Evolutionary conservation across 108 stramenopile genomes (phyloP).

Genomic region (Cyclotella atomus): DNA sequence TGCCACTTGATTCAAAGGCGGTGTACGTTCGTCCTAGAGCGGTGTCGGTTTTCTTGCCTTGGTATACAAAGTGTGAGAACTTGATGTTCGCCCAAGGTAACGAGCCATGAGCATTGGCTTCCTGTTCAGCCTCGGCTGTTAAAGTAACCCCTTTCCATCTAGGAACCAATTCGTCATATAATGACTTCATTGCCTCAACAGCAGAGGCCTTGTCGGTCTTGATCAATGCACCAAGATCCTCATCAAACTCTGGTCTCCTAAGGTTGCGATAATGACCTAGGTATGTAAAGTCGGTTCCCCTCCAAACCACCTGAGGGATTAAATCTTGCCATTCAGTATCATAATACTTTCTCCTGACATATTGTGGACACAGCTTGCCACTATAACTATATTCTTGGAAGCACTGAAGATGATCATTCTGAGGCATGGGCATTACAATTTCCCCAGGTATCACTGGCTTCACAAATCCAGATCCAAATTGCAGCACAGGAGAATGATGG

Average conservation of each 20-base stretch:
- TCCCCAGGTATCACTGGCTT: conserved; percentile 23
- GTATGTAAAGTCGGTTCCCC: conserved; percentile 48
- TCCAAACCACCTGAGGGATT: conserved; percentile 52
- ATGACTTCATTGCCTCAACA: conserved; percentile 22
- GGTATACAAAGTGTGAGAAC: conserved; percentile 54
- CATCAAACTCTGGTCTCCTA: conserved; percentile 23
- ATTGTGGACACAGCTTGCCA: background rate
- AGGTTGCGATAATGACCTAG: conserved; percentile 21
- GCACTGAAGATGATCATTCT: conserved; percentile 32
- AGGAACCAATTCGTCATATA: conserved; percentile 27
- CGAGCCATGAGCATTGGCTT: background rate
- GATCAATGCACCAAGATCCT: conserved; percentile 23
- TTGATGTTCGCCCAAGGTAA: conserved; percentile 57
- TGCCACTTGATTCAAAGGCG: conserved; percentile 21
- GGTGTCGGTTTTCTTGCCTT: conserved; percentile 30
- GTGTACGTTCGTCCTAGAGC: conserved; percentile 1
- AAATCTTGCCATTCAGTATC: conserved; percentile 23
- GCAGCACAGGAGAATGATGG: conserved; percentile 24
- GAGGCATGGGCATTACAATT: conserved; percentile 48
- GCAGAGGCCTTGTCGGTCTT: conserved; percentile 17
- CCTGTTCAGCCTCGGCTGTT: conserved; percentile 43
- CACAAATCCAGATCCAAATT: conserved; percentile 40
- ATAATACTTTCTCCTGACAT: conserved; percentile 16
- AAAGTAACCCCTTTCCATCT: conserved; percentile 49
- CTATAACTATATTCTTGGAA: conserved; percentile 23